Evolutionary conservation across 495 filamentous ascomycete species (phyloP).

Genomic region (Neurospora sp.): DNA sequence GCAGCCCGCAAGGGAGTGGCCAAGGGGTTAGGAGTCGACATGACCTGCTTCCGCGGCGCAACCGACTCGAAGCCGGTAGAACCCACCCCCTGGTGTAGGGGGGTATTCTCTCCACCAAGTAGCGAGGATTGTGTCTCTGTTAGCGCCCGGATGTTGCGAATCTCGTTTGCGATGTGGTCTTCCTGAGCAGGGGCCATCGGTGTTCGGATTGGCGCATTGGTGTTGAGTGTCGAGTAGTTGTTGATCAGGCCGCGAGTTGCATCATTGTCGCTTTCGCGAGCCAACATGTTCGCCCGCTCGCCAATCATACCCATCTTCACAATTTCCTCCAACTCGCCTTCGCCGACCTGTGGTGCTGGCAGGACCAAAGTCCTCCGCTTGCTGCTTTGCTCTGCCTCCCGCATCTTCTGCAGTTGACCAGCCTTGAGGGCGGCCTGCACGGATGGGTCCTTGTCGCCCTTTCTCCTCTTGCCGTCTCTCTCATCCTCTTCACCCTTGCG

Average conservation of each 20-base stretch:
- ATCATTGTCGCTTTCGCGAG: slow-evolving; percentile 71
- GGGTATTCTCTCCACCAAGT: slow-evolving; percentile 88
- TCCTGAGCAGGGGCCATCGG: slow-evolving; percentile 84
- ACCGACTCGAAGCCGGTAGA: slow-evolving; percentile 87
- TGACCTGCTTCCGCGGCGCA: slow-evolving; percentile 66
- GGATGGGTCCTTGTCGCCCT: slow-evolving; percentile 73
- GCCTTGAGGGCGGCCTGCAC: slow-evolving; percentile 87
- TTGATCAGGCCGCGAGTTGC: slow-evolving; percentile 78
- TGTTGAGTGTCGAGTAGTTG: slow-evolving; percentile 72
- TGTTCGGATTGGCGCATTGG: slow-evolving; percentile 80
- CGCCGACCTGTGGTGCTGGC: slow-evolving; percentile 82
- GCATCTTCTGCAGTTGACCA: slow-evolving; percentile 88
- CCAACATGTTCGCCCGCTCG: slow-evolving; percentile 70
- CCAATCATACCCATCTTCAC: slow-evolving; percentile 97
- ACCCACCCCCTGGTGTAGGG: slow-evolving; percentile 66
- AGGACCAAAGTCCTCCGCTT: slow-evolving; percentile 73
- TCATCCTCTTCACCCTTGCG: slow-evolving; percentile 85
- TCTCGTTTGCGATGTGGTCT: slow-evolving; percentile 92
- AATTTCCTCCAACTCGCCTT: slow-evolving; percentile 90
- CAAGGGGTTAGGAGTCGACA: slow-evolving; percentile 88
- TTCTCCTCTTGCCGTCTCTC: slow-evolving; percentile 70
- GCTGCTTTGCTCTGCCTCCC: slow-evolving; percentile 93
- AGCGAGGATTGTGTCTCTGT: slow-evolving; percentile 95
- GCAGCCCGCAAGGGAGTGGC: slow-evolving; percentile 77
- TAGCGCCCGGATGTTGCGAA: slow-evolving; percentile 83